Evolutionary conservation across 108 stramenopile species (phyloP), one percentile per base, ranked within the genome.

Genomic region (Cyclotella distinguenda): DNA sequence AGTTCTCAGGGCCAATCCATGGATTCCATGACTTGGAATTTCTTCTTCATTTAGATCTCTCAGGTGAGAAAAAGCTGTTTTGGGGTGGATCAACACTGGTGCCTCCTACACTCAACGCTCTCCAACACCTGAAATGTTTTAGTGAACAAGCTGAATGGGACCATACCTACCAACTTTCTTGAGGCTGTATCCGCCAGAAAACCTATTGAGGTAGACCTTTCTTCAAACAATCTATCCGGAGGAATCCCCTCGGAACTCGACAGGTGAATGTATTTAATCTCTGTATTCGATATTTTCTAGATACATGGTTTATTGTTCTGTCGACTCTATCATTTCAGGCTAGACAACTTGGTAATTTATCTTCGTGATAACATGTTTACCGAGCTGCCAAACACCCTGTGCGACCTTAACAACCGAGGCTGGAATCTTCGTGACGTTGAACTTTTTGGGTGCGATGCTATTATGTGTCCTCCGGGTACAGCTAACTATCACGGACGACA

Each of bases 341-440:
- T 89, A 45, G 70, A 73, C 28, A 72, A 82, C 33, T 50, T 90
- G 32, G 66, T 67, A 4, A 80, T 93, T 18, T 88, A 79, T 46
- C 76, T 87, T 25, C 80, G 84, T 0, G 85, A 83, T 61, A 94
- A 94, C 72, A 35, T 66, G 0, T 74, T 94, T 25, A 68, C 60
- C 12, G 74, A 65, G 30, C 74, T 94, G 1, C 48, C 74, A 22
- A 12, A 44, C 12, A 70, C 48, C 10, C 74, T 94, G 25, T 94
- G 92, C 55, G 77, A 82, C 36, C 36, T 64, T 23, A 62, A 82
- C 38, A 72, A 74, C 28, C 32, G 50, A 23, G 60, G 50, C 2
- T 90, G 81, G 82, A 90, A 90, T 65, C 53, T 70, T 19, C 72
- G 86, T 18, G 85, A 87, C 58, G 86, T 90, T n/a, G 82, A 65